Evolutionary conservation across 1,139 yeast species (phyloP).

Genomic region (Pneumocystis murina): DNA sequence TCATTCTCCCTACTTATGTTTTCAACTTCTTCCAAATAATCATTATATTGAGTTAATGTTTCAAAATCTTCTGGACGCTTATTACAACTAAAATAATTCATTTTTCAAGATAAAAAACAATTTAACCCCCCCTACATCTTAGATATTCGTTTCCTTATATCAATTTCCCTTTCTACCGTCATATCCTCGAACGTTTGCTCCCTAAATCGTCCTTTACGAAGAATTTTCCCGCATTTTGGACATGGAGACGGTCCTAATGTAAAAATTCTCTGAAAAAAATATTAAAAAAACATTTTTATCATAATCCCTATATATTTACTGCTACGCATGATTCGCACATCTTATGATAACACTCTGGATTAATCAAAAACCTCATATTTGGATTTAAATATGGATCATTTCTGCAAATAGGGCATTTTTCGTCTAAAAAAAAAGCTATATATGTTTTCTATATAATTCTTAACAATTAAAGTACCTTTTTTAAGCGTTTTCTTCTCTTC

Average conservation of each 20-base stretch:
- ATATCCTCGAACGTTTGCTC: conserved; percentile 86
- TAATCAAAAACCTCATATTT: conserved; percentile 77
- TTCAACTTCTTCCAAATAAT: conserved; percentile 72
- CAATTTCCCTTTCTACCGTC: conserved; percentile 79
- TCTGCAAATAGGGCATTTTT: conserved; percentile 92
- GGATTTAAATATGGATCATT: conserved; percentile 90
- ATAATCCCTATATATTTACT: conserved; percentile 32
- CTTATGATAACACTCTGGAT: conserved; percentile 95
- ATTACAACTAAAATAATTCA: conserved; percentile 35
- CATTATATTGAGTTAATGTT: conserved; percentile 45
- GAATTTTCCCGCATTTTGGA: conserved; percentile 73
- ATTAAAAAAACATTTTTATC: not conserved
- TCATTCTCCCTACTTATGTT: conserved; percentile 29
- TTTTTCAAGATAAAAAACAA: not conserved
- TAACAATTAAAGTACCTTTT: not conserved
- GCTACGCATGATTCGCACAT: conserved; percentile 96
- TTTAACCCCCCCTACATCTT: conserved; percentile 27
- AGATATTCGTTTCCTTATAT: conserved; percentile 64
- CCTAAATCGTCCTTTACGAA: conserved; percentile 79
- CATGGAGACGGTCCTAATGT: conserved; percentile 93
- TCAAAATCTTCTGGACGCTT: conserved; percentile 64
- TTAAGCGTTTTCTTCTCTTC: not conserved
- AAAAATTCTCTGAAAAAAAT: conserved; percentile 26
- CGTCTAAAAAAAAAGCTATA: not conserved
- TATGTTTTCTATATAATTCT: not conserved